Conservation (phyloP, 805 yeast genomes). For the Pichia thaimueangensis region DNA sequence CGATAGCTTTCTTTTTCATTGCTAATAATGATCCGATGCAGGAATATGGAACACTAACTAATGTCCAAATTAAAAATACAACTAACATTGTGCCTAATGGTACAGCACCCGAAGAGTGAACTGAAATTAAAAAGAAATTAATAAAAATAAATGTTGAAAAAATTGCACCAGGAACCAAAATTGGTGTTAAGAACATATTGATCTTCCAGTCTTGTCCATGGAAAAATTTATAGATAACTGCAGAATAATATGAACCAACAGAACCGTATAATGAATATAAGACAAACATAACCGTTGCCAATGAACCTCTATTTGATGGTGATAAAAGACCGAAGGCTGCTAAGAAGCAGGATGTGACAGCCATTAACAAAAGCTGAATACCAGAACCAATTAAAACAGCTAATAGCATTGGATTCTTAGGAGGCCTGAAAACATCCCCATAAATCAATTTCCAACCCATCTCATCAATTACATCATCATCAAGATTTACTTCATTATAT, state of each 20-base stretch:
- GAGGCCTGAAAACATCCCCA: conserved; percentile 91
- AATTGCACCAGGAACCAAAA: conserved; percentile 74
- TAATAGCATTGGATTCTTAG: conserved; percentile 59
- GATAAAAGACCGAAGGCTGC: conserved; percentile 87
- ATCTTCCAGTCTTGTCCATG: conserved; percentile 89
- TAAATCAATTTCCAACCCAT: conserved; percentile 96
- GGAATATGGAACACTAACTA: conserved; percentile 79
- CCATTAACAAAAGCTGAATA: conserved; percentile 73
- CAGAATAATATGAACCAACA: conserved; percentile 83
- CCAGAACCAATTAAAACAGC: conserved; percentile 88
- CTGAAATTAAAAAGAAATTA: conserved; percentile 76
- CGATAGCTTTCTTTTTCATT: conserved; percentile 42
- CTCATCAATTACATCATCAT: conserved; percentile 83
- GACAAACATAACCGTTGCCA: conserved; percentile 84
- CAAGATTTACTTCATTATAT: conserved; percentile 84
- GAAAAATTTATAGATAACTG: conserved; percentile 78
- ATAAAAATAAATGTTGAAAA: conserved; percentile 59
- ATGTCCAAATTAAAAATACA: conserved; percentile 76
- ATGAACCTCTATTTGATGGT: conserved; percentile 91
- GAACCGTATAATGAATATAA: conserved; percentile 75
- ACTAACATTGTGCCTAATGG: conserved; percentile 88
- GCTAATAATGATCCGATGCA: conserved; percentile 77
- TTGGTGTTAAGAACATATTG: conserved; percentile 77
- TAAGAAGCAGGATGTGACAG: conserved; percentile 62
- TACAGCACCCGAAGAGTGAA: conserved; percentile 86